These are phyloP conservation scores for Exobasidium rhododendri DNA, from an alignment of 1,284 basidiomycete genomes.

Conservation along the genomic window DNA sequence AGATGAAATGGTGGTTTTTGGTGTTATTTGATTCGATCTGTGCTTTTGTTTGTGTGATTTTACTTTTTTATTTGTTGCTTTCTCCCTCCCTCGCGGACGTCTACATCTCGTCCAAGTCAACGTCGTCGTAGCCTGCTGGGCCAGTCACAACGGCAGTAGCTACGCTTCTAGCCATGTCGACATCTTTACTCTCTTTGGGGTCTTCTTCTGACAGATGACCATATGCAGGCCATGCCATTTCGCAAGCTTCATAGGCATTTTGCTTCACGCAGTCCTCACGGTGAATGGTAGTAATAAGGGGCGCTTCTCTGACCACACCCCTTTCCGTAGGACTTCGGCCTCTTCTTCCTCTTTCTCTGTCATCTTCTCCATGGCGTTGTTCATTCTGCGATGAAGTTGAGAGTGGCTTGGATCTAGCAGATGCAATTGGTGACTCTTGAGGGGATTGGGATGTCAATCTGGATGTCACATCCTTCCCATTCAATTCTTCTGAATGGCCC, in stretches of 20 bases:
- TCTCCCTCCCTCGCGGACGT: too few relatives aligned
- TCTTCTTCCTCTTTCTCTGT: neutral
- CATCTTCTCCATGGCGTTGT: neutral
- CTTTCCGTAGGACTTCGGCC: constrained; percentile 10
- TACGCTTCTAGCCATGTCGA: constrained; percentile 13
- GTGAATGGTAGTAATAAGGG: too few relatives aligned
- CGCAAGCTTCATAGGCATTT: constrained; percentile 16
- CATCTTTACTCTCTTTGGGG: neutral
- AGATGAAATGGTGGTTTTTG: too few relatives aligned
- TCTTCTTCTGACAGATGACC: constrained; percentile 20
- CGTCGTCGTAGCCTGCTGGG: constrained; percentile 34
- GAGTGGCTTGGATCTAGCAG: neutral
- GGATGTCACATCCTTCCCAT: neutral
- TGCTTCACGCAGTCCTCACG: neutral
- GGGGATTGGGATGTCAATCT: neutral
- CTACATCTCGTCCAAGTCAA: constrained; percentile 35
- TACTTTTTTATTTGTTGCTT: too few relatives aligned
- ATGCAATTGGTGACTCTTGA: neutral
- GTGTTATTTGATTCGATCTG: too few relatives aligned
- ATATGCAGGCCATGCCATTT: constrained; percentile 30
- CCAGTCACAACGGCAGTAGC: neutral
- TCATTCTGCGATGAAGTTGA: neutral
- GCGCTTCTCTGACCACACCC: constrained; percentile 19
- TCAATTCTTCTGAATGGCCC: constrained; percentile 13
- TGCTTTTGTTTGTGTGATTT: too few relatives aligned